Percentiles rank a stretch among this genome's conserved stretches.
Conservation (phyloP, 2,329 filamentous ascomycete genomes). For the Xylaria polymorpha region DNA sequence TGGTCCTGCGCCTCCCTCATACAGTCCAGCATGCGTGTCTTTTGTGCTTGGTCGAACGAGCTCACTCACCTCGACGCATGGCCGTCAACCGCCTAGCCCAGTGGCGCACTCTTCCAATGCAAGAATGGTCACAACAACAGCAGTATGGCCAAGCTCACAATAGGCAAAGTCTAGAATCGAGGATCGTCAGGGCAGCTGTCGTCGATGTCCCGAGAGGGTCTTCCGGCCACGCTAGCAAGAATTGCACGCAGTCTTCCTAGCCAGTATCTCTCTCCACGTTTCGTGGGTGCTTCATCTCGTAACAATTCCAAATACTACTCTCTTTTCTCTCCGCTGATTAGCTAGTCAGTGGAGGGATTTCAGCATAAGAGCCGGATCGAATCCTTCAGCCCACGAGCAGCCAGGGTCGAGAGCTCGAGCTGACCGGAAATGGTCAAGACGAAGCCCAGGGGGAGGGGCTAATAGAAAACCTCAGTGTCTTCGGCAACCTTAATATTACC, state of each 20-base stretch:
- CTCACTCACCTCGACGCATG: neutral
- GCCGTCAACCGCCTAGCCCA: constrained; percentile 1
- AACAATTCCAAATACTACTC: constrained; percentile 37
- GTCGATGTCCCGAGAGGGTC: constrained; percentile 12
- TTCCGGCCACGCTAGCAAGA: constrained; percentile 27
- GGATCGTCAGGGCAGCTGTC: constrained; percentile 36
- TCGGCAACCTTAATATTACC: constrained; percentile 38
- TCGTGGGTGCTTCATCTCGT: constrained; percentile 29
- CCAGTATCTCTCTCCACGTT: constrained; percentile 37
- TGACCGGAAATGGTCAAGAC: constrained; percentile 29
- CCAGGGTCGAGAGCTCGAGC: constrained; percentile 23
- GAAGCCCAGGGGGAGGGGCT: constrained; percentile 4
- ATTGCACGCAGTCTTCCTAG: constrained; percentile 24
- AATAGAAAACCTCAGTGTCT: constrained; percentile 20
- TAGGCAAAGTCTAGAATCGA: constrained; percentile 30
- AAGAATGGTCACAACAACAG: neutral
- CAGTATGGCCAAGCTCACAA: neutral
- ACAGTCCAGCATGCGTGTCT: neutral
- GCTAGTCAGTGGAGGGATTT: constrained; percentile 27
- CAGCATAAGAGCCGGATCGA: constrained; percentile 31
- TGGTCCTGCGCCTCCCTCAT: constrained; percentile 19
- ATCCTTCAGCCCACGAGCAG: constrained; percentile 37
- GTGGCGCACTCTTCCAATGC: constrained; percentile 6
- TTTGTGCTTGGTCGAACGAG: constrained; percentile 1
- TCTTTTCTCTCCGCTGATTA: constrained; percentile 17